Evolutionary conservation across 1,284 basidiomycete genomes (phyloP), one percentile per base, ranked within the genome.

Genomic region (Pseudozyma thailandica): DNA sequence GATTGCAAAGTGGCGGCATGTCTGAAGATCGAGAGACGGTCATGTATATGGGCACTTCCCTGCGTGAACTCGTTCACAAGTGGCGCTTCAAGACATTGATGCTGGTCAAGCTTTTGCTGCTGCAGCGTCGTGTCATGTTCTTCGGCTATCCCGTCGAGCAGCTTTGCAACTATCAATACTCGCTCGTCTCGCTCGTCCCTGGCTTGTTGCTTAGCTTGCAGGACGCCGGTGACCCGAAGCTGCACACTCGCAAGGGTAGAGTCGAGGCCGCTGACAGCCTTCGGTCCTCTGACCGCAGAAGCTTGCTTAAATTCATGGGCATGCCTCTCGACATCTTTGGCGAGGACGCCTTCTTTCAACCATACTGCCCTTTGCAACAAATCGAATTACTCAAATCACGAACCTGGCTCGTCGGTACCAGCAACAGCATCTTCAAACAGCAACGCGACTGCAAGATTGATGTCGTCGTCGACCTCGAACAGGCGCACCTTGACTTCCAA

Each of bases 151-250:
- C 95, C 0, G 95, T 98, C 0, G 96, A 99, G 84, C 89, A 90
- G 58, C 85, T 99, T 28, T 98, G 95, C 85, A 97, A 94, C 25
- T 96, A 93, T 78, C 96, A 99, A 83, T 99, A 99, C 83, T 95
- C 93, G 1, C 87, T 98, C 25, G 88, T 85, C 26, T 84, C 83
- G 1, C 77, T 85, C 13, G 74, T 84, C 66, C 82, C 43, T 45
- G 59, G 63, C 92, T 87, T 98, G 5, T 85, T 98, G 25, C 91
- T 96, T 83, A 89, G 89, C 8, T 85, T 98, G 37, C 90, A 93
- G 52, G 95, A 98, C 79, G 91, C 90, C 54, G 95, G 94, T n/a
- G 91, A 91, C 3, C 94, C 96, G 0, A 87, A 89, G 2, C 86
- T 98, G 7, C 90, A 92, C 41, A 50, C 57, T 9, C 56, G 66